phyloP scores from a whole-genome alignment of 768 basidiomycete species.

The Porphyrellus cyaneotinctus region DNA sequence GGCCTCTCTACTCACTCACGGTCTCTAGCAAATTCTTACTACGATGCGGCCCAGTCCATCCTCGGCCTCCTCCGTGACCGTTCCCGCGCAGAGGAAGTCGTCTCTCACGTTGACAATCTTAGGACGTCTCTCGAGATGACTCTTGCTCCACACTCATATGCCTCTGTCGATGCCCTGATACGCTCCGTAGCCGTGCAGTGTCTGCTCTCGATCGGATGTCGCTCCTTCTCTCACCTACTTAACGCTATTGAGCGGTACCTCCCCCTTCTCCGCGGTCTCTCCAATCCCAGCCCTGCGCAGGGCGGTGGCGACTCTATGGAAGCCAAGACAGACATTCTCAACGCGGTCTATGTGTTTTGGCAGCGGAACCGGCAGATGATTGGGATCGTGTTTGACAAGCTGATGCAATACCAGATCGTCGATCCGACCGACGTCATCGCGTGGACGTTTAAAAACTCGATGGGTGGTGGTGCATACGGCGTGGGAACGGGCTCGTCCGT shows the following conservation, averaged over 20 bases:
- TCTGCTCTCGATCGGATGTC: slow-evolving; percentile 84
- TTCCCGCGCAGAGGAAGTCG: slow-evolving; percentile 75
- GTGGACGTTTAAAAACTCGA: slow-evolving; percentile 72
- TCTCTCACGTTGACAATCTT: slow-evolving; percentile 66
- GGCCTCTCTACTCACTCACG: not conserved
- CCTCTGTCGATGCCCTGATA: slow-evolving; percentile 62
- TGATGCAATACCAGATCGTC: slow-evolving; percentile 97
- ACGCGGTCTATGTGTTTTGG: slow-evolving; percentile 77
- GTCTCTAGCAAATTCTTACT: slow-evolving; percentile 62
- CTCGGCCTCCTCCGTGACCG: slow-evolving; percentile 79
- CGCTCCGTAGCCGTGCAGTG: slow-evolving; percentile 85
- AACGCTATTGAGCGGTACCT: slow-evolving; percentile 97
- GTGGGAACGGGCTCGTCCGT: slow-evolving; percentile 36
- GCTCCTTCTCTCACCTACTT: slow-evolving; percentile 96
- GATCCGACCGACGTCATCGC: slow-evolving; percentile 88
- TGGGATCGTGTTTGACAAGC: slow-evolving; percentile 91
- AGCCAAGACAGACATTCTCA: slow-evolving; percentile 68
- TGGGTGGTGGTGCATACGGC: slow-evolving; percentile 34
- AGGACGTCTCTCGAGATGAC: slow-evolving; percentile 57
- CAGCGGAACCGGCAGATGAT: slow-evolving; percentile 80
- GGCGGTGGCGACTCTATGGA: slow-evolving; percentile 41
- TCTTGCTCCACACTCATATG: slow-evolving; percentile 45
- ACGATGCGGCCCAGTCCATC: slow-evolving; percentile 75
- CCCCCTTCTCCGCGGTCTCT: slow-evolving; percentile 62
- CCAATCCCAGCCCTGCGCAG: slow-evolving; percentile 24